These are phyloP conservation scores for Pestalotiopsis fici DNA, from an alignment of 2,329 filamentous ascomycete species.

Conservation along the genomic window DNA sequence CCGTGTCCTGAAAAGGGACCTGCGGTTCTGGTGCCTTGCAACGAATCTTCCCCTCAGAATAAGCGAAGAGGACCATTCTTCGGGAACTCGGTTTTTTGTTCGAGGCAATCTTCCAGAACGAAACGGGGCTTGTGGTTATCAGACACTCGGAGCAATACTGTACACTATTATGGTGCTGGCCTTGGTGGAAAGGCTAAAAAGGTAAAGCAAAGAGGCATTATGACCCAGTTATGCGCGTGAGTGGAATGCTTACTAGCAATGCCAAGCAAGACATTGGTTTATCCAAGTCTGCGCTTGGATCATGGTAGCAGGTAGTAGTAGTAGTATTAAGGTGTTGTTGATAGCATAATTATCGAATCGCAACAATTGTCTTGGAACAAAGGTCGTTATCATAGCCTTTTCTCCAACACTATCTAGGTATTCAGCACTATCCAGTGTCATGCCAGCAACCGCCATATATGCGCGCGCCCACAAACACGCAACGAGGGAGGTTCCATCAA, in stretches of 20 bases:
- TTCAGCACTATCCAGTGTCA: constrained; percentile 2
- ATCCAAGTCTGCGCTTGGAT: not conserved
- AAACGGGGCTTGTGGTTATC: not conserved
- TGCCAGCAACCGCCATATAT: not conserved
- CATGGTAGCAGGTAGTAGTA: not conserved
- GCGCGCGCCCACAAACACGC: no score
- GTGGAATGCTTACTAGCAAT: not conserved
- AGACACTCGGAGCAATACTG: not conserved
- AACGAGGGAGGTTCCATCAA: not conserved
- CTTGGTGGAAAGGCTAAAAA: no score
- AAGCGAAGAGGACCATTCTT: not conserved
- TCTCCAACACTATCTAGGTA: not conserved
- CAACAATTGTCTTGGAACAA: not conserved
- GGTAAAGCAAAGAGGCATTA: not conserved
- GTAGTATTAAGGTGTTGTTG: not conserved
- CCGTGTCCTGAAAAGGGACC: not conserved
- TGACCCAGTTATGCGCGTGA: not conserved
- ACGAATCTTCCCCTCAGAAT: not conserved
- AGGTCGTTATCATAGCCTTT: not conserved
- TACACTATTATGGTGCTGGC: not conserved
- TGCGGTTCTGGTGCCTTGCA: not conserved
- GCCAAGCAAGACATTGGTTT: not conserved
- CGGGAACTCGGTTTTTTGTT: not conserved
- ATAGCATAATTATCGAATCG: not conserved
- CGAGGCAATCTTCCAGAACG: constrained; percentile 6